Evolutionary conservation across 306 rosid species (phyloP).

Genomic region (Inga leiocalycina): DNA sequence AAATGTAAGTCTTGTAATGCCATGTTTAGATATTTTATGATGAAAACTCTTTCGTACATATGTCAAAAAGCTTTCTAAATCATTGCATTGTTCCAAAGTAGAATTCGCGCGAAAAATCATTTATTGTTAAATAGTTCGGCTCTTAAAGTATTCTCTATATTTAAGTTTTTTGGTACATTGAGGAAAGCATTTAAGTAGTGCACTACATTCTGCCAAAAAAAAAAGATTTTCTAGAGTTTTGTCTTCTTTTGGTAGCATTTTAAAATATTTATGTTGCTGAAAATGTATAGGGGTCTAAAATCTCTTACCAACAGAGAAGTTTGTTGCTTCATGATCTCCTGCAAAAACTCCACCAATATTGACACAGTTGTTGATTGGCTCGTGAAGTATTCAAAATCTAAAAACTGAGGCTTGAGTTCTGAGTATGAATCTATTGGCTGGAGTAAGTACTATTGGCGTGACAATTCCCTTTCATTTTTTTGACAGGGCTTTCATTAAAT

Average conservation of each 20-base stretch:
- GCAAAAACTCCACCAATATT: constrained; percentile 72
- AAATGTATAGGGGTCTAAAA: constrained; percentile 58
- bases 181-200: neutral
- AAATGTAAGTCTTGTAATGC: constrained; percentile 51
- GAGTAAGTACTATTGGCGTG: constrained; percentile 22
- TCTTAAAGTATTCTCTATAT: constrained; percentile 1
- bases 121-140: neutral
- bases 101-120: neutral
- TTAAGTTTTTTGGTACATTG: neutral
- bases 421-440: constrained; percentile 19
- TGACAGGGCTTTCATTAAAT: constrained; percentile 22
- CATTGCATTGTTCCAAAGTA: constrained; percentile 9
- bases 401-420: constrained; percentile 46
- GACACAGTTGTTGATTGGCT: constrained; percentile 68
- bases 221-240: neutral
- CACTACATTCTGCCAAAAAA: neutral
- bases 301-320: constrained; percentile 63
- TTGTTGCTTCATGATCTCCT: constrained; percentile 75
- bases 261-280: constrained; percentile 19
- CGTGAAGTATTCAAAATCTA: constrained; percentile 67
- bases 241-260: neutral
- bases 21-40: neutral
- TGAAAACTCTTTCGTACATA: neutral
- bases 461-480: constrained; percentile 16
- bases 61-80: constrained; percentile 15